Conservation (phyloP, 805 yeast genomes). For the Zygosaccharomyces bailii region DNA sequence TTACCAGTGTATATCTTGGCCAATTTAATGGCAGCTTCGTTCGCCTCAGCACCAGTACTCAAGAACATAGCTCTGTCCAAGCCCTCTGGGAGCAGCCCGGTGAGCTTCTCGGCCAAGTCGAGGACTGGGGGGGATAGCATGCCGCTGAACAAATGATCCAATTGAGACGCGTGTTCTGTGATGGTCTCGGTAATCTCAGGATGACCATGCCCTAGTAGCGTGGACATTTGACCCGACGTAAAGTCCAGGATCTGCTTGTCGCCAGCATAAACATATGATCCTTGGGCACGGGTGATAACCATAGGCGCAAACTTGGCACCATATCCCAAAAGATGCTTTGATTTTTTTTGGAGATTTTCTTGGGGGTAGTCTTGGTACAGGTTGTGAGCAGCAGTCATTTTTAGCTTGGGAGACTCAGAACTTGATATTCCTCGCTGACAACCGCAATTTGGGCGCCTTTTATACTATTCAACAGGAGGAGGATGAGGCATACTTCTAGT, state of each 20-base stretch:
- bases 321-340: constrained; percentile 15
- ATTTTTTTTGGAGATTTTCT: constrained; percentile 5
- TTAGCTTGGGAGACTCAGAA: neutral
- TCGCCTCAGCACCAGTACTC: constrained; percentile 37
- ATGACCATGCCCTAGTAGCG: constrained; percentile 32
- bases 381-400: neutral
- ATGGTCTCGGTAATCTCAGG: constrained; percentile 29
- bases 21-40: constrained; percentile 36
- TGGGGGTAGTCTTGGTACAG: constrained; percentile 9
- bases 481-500: neutral
- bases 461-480: neutral
- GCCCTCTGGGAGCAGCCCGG: constrained; percentile 23
- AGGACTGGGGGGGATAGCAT: constrained; percentile 32
- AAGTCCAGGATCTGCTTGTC: constrained; percentile 28
- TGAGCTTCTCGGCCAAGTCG: constrained; percentile 31
- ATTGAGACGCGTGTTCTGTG: constrained; percentile 21
- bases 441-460: neutral
- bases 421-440: neutral
- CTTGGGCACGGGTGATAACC: constrained; percentile 24
- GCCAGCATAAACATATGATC: constrained; percentile 25
- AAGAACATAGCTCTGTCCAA: constrained; percentile 28
- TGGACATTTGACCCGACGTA: constrained; percentile 31
- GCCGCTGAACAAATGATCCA: constrained; percentile 29
- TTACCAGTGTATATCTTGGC: constrained; percentile 31
- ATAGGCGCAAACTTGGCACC: constrained; percentile 23